These are phyloP conservation scores for Vinca major DNA, from an alignment of 305 asterid species.

Conservation along the genomic window DNA sequence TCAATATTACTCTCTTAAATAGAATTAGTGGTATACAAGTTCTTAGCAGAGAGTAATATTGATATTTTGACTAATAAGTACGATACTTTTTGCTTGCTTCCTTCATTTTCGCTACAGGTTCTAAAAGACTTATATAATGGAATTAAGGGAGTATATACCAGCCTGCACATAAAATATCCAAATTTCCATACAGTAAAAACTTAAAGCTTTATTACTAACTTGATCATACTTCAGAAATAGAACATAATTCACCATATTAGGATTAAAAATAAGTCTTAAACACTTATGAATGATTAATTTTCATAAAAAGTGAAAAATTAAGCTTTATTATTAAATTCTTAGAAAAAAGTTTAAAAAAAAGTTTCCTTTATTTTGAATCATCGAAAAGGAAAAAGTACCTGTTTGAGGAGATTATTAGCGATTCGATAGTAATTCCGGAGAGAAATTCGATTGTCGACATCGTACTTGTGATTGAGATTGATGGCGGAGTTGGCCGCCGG, in stretches of 20 bases:
- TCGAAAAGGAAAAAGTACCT: conserved; percentile 29
- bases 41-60: no score
- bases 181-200: conserved; percentile 11
- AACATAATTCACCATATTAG: no score
- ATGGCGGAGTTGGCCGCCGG: conserved; percentile 41
- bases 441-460: conserved; percentile 64
- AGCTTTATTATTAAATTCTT: not conserved
- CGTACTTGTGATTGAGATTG: conserved; percentile 51
- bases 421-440: conserved; percentile 81
- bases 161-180: conserved; percentile 45
- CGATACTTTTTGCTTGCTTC: no score
- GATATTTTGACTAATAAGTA: no score
- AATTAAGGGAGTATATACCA: conserved; percentile 26
- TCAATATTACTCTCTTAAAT: no score
- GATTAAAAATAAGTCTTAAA: no score
- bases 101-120: no score
- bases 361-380: not conserved
- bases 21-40: no score
- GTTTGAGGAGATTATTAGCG: conserved; percentile 79
- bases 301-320: not conserved
- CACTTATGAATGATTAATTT: no score
- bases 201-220: not conserved
- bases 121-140: no score
- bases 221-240: no score
- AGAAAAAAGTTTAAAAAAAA: not conserved